phyloP scores from a whole-genome alignment of 2,329 filamentous ascomycete genomes.

The Eutypa lata region DNA sequence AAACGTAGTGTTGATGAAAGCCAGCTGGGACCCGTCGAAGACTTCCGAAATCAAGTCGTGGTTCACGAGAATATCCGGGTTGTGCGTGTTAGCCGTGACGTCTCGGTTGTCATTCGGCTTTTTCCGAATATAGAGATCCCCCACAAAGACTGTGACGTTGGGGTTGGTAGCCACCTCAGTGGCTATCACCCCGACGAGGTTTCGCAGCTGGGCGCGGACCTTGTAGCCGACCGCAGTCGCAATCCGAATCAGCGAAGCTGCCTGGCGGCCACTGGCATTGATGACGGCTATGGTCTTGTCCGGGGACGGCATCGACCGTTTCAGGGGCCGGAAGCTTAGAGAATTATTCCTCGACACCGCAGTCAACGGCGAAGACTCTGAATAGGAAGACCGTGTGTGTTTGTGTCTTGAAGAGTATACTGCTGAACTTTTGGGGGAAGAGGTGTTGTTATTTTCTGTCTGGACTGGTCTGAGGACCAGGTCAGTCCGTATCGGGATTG shows the following conservation, averaged over 20 bases:
- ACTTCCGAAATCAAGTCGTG: slow-evolving; percentile 70
- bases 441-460: slow-evolving; percentile 21
- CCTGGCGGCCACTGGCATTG: slow-evolving; percentile 93
- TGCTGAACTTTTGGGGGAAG: slow-evolving; percentile 22
- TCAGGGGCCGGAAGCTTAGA: slow-evolving; percentile 57
- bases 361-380: slow-evolving; percentile 53
- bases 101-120: slow-evolving; percentile 51
- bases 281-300: slow-evolving; percentile 88
- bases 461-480: slow-evolving; percentile 27
- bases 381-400: slow-evolving; percentile 60
- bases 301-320: slow-evolving; percentile 56
- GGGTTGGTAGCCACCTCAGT: slow-evolving; percentile 79
- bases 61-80: slow-evolving; percentile 65
- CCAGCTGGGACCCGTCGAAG: slow-evolving; percentile 80
- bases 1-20: slow-evolving; percentile 97
- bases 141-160: slow-evolving; percentile 66
- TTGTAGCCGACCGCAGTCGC: slow-evolving; percentile 90
- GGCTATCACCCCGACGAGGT: slow-evolving; percentile 81
- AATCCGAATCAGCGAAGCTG: slow-evolving; percentile 90
- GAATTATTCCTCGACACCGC: slow-evolving; percentile 56
- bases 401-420: slow-evolving; percentile 45
- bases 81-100: slow-evolving; percentile 67
- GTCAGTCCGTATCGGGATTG: slow-evolving; percentile 32
- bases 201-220: slow-evolving; percentile 88
- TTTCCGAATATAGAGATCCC: slow-evolving; percentile 60